Evolutionary conservation across 495 filamentous ascomycete genomes (phyloP), one percentile per base, ranked within the genome.

Genomic region (Penicillium coprophilum): DNA sequence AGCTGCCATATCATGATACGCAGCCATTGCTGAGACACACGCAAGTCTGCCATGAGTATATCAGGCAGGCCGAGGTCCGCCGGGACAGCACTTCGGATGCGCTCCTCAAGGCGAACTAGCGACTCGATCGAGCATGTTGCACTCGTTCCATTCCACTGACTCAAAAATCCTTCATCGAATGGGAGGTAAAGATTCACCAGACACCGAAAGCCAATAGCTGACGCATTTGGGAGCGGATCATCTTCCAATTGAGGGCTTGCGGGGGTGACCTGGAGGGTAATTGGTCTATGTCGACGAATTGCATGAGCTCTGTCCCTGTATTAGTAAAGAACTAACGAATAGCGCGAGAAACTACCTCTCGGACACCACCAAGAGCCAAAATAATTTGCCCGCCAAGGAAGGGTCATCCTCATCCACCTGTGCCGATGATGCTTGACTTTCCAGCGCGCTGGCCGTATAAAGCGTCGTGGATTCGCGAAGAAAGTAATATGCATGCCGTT

Each of bases 1-100:
- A 92, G 67, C 57, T 90, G 87, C 89, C 88, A 91, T 6, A 87
- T 81, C 74, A 86, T 85, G 13, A 84, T 87, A 53, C 87, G 83
- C 9, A 91, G 80, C 89, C 89, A 92, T 61, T 88, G 82, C 68
- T 91, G 89, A 47, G 85, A 89, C 5, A 81, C 76, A 17, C 80
- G 73, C n/a, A 89, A 67, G 57, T 92, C 88, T 20, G 81, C 74
- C 17, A 83, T 76, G 61, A 88, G 81, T 28, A 73, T 75, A 53
- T 90, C 83, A 2, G 83, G 84, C 44, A 80, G 75, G 48, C 84
- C 82, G 41, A 89, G 77, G 55, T 84, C 83, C 0, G 75, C 59
- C 0, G 87, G 87, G 1, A 90, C 71, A 13, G 85, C 81, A 21
- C 87, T 82, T 13, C 76, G 80, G 1, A 91, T 79, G 59, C 87